Evolutionary conservation across 805 yeast genomes (phyloP).

Genomic region (Nakazawaea peltata): DNA sequence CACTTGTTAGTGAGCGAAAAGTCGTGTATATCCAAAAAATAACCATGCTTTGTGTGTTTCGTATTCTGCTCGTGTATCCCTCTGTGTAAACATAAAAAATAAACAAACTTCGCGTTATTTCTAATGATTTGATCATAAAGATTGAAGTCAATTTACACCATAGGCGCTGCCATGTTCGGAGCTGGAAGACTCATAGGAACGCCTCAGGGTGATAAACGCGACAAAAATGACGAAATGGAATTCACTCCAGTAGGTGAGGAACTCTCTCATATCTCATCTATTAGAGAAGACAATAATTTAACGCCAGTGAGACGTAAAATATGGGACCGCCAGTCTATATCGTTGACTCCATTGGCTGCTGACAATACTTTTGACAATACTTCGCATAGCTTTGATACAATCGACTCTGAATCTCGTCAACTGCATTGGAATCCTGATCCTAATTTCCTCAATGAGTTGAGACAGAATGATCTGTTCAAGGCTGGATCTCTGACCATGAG

Average conservation of each 20-base stretch:
- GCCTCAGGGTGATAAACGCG: constrained; percentile 15
- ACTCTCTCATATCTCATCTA: background rate
- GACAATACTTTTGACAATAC: constrained; percentile 18
- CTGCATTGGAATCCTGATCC: constrained; percentile 2
- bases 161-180: constrained; percentile 22
- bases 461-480: no score
- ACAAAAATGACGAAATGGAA: constrained; percentile 15
- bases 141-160: no score
- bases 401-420: constrained; percentile 1
- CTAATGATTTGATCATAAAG: no score
- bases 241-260: constrained; percentile 34
- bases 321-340: background rate
- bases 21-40: no score
- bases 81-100: no score
- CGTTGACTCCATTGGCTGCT: background rate
- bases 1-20: no score
- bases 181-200: constrained; percentile 22
- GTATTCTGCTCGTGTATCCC: no score
- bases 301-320: constrained; percentile 1
- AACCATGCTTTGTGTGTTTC: no score
- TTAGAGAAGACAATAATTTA: constrained; percentile 4
- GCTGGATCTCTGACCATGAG: no score
- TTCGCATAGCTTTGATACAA: constrained; percentile 15
- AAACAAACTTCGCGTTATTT: background rate
- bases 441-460: constrained; percentile 1